Conservation (phyloP, 441 rosid genomes). For the Populus hybrid region DNA sequence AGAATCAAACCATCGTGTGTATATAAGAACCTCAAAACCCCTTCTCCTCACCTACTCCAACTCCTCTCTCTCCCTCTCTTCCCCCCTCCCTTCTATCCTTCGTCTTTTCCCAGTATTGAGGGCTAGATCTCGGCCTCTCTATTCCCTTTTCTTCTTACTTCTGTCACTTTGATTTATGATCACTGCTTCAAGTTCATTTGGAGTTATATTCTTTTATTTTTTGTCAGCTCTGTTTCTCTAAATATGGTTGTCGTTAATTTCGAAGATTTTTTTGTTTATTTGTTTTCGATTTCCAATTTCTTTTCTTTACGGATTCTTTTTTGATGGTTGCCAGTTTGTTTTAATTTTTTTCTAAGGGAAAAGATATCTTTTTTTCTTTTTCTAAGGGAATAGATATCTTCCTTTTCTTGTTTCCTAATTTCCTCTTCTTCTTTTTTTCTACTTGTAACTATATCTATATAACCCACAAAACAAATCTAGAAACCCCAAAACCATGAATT, state of each 20-base stretch:
- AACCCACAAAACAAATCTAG: background rate
- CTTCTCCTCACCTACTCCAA: background rate
- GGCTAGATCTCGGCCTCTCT: slow-evolving; percentile 24
- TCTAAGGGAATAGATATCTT: background rate
- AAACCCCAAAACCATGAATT: slow-evolving; percentile 17
- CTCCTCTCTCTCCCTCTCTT: background rate
- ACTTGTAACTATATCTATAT: background rate
- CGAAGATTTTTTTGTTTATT: background rate
- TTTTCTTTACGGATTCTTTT: background rate
- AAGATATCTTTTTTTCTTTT: background rate
- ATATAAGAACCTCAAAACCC: slow-evolving; percentile 27
- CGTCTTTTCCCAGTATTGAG: background rate
- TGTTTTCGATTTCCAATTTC: background rate
- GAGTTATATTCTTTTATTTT: background rate
- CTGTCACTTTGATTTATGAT: background rate
- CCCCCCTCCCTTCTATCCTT: background rate
- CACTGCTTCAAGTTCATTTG: background rate
- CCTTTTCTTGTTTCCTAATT: background rate
- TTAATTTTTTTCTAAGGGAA: background rate
- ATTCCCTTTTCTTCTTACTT: background rate
- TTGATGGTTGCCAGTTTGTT: background rate
- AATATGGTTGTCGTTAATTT: background rate
- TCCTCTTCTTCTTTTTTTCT: background rate
- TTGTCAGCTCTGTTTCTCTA: background rate
- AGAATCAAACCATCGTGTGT: slow-evolving; percentile 22